Evolutionary conservation across 768 basidiomycete species (phyloP), one percentile per base, ranked within the genome.

Genomic region (Boletus pseudopeckii): DNA sequence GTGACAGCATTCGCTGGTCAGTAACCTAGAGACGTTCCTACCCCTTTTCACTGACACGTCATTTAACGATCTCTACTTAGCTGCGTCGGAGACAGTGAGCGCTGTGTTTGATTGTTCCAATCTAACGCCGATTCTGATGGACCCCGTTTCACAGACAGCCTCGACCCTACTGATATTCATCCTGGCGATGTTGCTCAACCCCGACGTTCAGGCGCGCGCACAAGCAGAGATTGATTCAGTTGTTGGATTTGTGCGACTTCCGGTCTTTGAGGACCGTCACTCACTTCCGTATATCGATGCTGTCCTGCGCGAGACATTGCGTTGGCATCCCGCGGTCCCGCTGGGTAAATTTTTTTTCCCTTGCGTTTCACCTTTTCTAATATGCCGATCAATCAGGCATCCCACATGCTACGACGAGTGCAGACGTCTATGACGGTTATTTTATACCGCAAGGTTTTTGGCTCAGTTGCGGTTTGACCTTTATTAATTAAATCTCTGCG

Each of bases 381-480:
- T n/a, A n/a, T 17, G 5, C 26, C 13, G 8, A 42, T 20, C 24
- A 9, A 45, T 17, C 48, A 67, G 72, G 68, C 15, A 45, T 74
- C 20, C 70, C 74, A 2, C 75, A 74, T 41, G 58, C 63, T 2
- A 50, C 68, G 7, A 75, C 74, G 1, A 62, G 64, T 22, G 70
- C 75, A 41, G 79, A 80, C 37, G 53, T 72, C 13, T 80, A 79
- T 50, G 62, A 69, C 30, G 75, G 76, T n/a, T 80, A 80, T 55
- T 67, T 79, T 20, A 85, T 86, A 48, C 84, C 84, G 1, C 73
- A 75, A 62, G 84, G 83, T 67, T 15, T 7, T 66, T 64, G 30
- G 34, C 28, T 11, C 11, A 7, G n/a, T 14, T 4, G 9, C 17
- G 9, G 8, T 26, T 9, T 18, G 11, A 33, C 17, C n/a, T 42